A percentile compares a stretch with the other conserved stretches of the same genome.
Conservation (phyloP, 495 filamentous ascomycete species). For the Neurospora pannonica region DNA sequence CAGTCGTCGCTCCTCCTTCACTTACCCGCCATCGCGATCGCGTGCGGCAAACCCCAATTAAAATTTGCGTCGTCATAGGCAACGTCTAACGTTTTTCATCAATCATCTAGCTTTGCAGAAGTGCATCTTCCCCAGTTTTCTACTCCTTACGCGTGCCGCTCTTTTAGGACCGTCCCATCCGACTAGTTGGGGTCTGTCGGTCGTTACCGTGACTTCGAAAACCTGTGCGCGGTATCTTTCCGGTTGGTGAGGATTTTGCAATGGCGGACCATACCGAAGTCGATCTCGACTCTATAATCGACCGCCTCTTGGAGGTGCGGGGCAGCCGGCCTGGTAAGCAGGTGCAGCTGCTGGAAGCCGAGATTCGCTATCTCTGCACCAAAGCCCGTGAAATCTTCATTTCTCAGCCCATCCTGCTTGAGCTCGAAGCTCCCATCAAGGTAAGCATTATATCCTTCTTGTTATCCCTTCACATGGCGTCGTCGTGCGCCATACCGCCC, state of each 20-base stretch:
- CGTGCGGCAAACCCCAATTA: not conserved
- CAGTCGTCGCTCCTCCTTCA: not conserved
- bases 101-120: slow-evolving; percentile 10
- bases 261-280: slow-evolving; percentile 98
- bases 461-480: not conserved
- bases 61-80: not conserved
- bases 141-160: slow-evolving; percentile 8
- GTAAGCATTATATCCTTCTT: slow-evolving; percentile 39
- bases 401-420: slow-evolving; percentile 93
- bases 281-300: slow-evolving; percentile 98
- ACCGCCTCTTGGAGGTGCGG: slow-evolving; percentile 92
- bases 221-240: slow-evolving; percentile 25
- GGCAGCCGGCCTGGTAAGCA: slow-evolving; percentile 97
- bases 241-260: slow-evolving; percentile 35
- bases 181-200: slow-evolving; percentile 18
- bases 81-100: not conserved
- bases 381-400: slow-evolving; percentile 99
- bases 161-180: slow-evolving; percentile 3
- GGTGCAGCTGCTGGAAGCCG: slow-evolving; percentile 90
- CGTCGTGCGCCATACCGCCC: not conserved
- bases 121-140: slow-evolving; percentile 20
- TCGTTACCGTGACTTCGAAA: slow-evolving; percentile 19
- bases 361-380: slow-evolving; percentile 96
- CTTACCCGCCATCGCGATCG: not conserved
- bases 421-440: slow-evolving; percentile 98